Evolutionary conservation across 176 grass and related monocot genomes (phyloP), one percentile per base, ranked within the genome.

Genomic region (Oryza australiensis): DNA sequence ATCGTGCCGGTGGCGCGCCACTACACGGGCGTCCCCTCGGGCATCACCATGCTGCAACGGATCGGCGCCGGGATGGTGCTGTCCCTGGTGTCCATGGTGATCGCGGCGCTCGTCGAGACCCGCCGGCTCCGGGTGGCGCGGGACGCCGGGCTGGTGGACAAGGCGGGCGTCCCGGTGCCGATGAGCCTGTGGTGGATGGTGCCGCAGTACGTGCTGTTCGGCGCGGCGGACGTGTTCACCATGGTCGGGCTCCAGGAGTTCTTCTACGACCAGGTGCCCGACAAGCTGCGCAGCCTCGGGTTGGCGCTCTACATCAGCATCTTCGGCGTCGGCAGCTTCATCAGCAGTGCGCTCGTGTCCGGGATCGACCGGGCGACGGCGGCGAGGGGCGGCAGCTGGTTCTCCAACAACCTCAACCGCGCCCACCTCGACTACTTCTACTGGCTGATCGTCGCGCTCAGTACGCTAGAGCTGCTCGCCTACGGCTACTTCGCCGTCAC

Each of bases 141-240:
- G 27, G 92, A 94, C 40, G 84, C 67, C 5, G 85, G 92, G 1
- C 55, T 90, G 12, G 41, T 80, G 0, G 88, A 94, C 81, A 4
- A 48, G 26, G 80, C 89, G 0, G 35, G 10, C 3, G 77, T 34
- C 0, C 78, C 80, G 0, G 26, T 95, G 3, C 93, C 93, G 26
- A 95, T 95, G 90, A 90, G 88, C 73, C 49, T 95, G 64, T 95
- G 93, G 93, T 95, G 93, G 93, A 88, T 92, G 79, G 87, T 87
- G 66, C 93, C 90, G 70, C 85, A 86, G 48, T 90, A 95, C 84
- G 74, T 77, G 75, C 73, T 90, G 67, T 82, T 90, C 74, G 88
- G 83, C 23, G 83, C 74, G 8, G 79, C 82, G 14, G 82, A 92
- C 86, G 90, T 89, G 51, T 88, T 90, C 83, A 76, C 82, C 68